Percentiles rank a stretch among this genome's conserved stretches.
Conservation (phyloP, 805 yeast species). For the Metschnikowia orientalis region DNA sequence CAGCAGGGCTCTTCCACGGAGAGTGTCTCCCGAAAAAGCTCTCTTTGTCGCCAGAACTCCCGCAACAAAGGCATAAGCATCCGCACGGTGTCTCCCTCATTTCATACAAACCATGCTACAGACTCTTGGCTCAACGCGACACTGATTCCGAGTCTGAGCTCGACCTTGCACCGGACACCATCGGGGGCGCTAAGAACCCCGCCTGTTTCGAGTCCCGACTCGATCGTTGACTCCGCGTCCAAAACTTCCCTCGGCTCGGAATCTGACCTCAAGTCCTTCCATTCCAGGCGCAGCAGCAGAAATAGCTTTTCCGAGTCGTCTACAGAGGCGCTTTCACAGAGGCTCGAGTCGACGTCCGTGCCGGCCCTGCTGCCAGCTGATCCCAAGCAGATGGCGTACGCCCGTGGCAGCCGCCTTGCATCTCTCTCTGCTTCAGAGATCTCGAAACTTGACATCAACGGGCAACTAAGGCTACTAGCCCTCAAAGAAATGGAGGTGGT, state of each 20-base stretch:
- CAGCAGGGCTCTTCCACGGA: no score
- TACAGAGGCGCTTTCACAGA: no score
- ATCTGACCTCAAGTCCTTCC: conserved; percentile 3
- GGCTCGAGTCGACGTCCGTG: no score
- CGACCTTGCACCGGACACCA: not conserved
- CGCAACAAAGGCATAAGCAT: conserved; percentile 32
- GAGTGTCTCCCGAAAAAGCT: no score
- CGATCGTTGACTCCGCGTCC: not conserved
- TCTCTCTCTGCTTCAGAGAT: conserved; percentile 32
- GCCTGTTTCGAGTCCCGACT: not conserved
- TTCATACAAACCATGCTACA: not conserved
- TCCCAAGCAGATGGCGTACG: no score
- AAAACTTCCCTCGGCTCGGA: not conserved
- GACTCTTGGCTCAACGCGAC: no score
- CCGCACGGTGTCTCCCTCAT: conserved; percentile 18
- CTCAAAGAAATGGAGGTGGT: conserved; percentile 64
- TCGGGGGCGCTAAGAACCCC: not conserved
- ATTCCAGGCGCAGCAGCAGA: conserved; percentile 5
- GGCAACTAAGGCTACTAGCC: conserved; percentile 57
- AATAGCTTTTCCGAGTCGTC: no score
- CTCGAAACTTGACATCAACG: conserved; percentile 36
- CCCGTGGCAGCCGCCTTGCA: conserved; percentile 28
- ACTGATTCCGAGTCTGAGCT: no score
- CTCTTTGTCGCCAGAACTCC: conserved; percentile 9
- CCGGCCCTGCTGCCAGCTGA: no score